Evolutionary conservation across 1,284 basidiomycete species (phyloP).

Genomic region (Vanrija pseudolonga): DNA sequence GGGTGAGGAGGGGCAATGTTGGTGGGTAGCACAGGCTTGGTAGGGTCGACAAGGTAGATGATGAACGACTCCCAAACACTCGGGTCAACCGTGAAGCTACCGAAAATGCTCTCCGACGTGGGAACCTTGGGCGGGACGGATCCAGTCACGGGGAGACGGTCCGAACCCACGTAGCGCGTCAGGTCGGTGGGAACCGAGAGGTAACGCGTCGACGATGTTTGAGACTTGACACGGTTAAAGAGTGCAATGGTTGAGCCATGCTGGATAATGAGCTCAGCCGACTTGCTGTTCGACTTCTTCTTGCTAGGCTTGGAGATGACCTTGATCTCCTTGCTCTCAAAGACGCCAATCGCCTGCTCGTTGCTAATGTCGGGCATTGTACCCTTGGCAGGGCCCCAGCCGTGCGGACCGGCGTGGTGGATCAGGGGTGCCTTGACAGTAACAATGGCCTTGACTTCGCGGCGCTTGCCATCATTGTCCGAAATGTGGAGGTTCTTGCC

Average conservation of each 20-base stretch:
- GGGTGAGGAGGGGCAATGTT: conserved; percentile 65
- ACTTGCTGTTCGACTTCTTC: conserved; percentile 89
- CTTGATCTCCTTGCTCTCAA: conserved; percentile 88
- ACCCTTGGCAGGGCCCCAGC: conserved; percentile 29
- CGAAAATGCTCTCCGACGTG: conserved; percentile 19
- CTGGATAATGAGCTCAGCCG: conserved; percentile 86
- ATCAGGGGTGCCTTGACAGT: conserved; percentile 78
- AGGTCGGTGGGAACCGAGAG: conserved; percentile 89
- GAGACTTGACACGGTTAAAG: conserved; percentile 89
- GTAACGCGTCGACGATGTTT: conserved; percentile 92
- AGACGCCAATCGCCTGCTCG: conserved; percentile 69
- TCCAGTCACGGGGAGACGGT: conserved; percentile 76
- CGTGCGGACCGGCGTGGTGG: conserved; percentile 18
- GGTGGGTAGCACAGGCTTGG: conserved; percentile 67
- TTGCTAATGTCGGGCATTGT: conserved; percentile 65
- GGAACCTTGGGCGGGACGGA: conserved; percentile 42
- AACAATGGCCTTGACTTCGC: conserved; percentile 84
- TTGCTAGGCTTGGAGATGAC: conserved; percentile 96
- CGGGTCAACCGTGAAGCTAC: conserved; percentile 51
- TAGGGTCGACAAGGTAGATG: conserved; percentile 70
- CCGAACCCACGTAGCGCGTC: conserved; percentile 82
- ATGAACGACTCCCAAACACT: conserved; percentile 73
- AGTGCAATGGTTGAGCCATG: conserved; percentile 93
- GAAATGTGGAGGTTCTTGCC: conserved; percentile 47
- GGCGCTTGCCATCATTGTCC: conserved; percentile 49